Evolutionary conservation across 371 early-diverging fungal species (phyloP), one percentile per base, ranked within the genome.

Genomic region (Mucor saturninus): DNA sequence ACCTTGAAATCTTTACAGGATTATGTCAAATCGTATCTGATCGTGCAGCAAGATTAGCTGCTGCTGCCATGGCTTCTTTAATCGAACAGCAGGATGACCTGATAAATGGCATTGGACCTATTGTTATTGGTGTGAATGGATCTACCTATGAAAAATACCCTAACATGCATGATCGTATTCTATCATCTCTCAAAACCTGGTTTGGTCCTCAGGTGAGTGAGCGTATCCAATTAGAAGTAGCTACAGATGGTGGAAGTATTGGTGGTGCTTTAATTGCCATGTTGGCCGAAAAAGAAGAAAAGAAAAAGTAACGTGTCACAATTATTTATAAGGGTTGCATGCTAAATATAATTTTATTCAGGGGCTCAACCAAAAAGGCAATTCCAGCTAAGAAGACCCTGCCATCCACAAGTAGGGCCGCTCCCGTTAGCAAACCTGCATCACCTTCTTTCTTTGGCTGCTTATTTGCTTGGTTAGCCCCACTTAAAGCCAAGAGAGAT

Each of bases 11-110:
- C 1, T 54, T 81, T 5, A 72, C 76, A 9, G 71, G 72, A 62
- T 81, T 97, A 10, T 91, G 93, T 64, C 80, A 87, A 49, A 74
- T 92, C 62, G 88, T 98, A 9, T 95, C 93, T 37, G 81, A 80
- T 40, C 91, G 96, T 45, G 89, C 97, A 15, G 96, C 95, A 15
- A 85, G 93, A 39, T 75, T 98, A 50, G 75, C 90, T 54, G 95
- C 92, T 35, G 73, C 77, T 35, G 72, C 91, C 6, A 82, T 96
- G 71, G 64, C 64, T 14, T 61, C 59, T 60, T 52, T 76, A 39
- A 74, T 81, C 45, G 68, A 70, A 45, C 74, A 75, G 31, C 59
- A 57, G 92, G 86, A 31, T 92, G 55, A 84, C 79, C 46, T 75
- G 68, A 39, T 56, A 15, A 52, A 53, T 2, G 39, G 52, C 30